Evolutionary conservation across 768 basidiomycete genomes (phyloP), one percentile per base, ranked within the genome.

Genomic region (Calocera cornea): DNA sequence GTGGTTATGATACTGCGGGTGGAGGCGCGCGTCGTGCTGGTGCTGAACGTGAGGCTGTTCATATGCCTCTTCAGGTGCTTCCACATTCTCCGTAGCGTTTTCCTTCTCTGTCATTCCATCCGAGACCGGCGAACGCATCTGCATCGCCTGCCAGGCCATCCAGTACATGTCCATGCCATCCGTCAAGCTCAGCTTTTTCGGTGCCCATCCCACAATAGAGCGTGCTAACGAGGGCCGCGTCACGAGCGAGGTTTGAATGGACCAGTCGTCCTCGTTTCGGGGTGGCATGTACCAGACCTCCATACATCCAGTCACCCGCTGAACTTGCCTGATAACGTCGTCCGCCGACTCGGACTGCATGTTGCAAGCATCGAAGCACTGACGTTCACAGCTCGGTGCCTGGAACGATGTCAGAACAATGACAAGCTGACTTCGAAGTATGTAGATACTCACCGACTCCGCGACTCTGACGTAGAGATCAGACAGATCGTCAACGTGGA

Each of bases 301-400:
- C 5, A 8, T 2, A 33, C 54, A 2, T 27, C 14, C 14, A 2
- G 14, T 10, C 10, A 22, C 11, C 14, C 54, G 24, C 10, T 22
- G 11, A 11, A 60, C 8, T 16, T 12, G 16, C 14, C 2, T 2
- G 19, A 60, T 2, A 11, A 60, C 54, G 10, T 60, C 54, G 14
- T 33, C 31, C 5, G 19, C 54, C 11, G 54, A 33, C 54, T 60
- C 54, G 2, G 54, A 60, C 3, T 2, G 19, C 54, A 33, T 29
- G 31, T 60, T 60, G 31, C 54, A 60, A 27, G 54, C 54, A 60
- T 60, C 54, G 54, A 60, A 60, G 54, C 54, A 60, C 11, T 29
- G 54, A 10, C 54, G 14, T 22, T 60, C 31, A 27, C 54, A 60
- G 31, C 14, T 27, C 16, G 54, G 54, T 16, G 54, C 11, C 54